These are phyloP conservation scores for Apophysomyces trapeziformis DNA, from an alignment of 371 early-diverging fungal genomes.

Conservation along the genomic window DNA sequence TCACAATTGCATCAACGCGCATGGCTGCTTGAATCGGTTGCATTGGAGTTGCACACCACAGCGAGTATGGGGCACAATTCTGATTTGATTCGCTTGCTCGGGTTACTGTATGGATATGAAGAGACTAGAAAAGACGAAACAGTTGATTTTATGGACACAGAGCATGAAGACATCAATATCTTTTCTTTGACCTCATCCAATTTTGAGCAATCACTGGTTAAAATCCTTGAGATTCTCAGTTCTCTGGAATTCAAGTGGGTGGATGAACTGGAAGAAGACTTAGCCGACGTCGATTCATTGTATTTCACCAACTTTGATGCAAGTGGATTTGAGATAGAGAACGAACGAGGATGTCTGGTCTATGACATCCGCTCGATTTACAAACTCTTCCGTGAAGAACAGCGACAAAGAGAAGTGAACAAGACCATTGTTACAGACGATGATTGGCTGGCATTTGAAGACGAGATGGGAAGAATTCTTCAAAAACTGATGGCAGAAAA, in stretches of 20 bases:
- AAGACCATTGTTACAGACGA: constrained; percentile 48
- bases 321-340: constrained; percentile 33
- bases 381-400: constrained; percentile 21
- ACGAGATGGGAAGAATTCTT: constrained; percentile 59
- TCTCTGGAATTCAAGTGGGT: constrained; percentile 61
- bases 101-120: constrained; percentile 57
- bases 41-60: constrained; percentile 78
- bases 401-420: constrained; percentile 29
- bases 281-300: constrained; percentile 8
- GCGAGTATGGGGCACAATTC: constrained; percentile 47
- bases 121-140: constrained; percentile 17
- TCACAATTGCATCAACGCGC: constrained; percentile 87
- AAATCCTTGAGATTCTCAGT: constrained; percentile 59
- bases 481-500: constrained; percentile 64
- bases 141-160: constrained; percentile 33
- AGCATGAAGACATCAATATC: constrained; percentile 70
- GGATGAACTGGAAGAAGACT: constrained; percentile 38
- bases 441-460: constrained; percentile 46
- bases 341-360: constrained; percentile 62
- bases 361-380: constrained; percentile 73
- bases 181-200: constrained; percentile 88
- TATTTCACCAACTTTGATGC: constrained; percentile 31
- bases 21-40: constrained; percentile 85
- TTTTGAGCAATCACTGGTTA: constrained; percentile 54
- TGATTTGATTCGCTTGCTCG: constrained; percentile 61